These are phyloP conservation scores for Peterozyma toletana DNA, from an alignment of 805 yeast genomes.

Conservation along the genomic window DNA sequence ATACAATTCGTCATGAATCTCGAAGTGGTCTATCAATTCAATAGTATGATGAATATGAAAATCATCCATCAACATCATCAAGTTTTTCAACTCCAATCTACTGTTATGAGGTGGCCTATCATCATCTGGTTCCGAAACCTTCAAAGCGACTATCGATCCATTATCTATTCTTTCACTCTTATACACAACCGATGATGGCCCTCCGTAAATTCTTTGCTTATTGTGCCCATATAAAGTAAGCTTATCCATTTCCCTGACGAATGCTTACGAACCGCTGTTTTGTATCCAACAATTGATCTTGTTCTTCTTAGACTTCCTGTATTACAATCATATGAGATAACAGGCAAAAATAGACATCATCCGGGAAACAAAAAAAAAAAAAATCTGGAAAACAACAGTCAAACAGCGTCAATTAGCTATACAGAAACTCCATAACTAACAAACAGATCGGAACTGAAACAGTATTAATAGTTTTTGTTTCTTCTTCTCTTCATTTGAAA, in stretches of 20 bases:
- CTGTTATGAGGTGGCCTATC: conserved; percentile 48
- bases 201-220: conserved; percentile 27
- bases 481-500: background rate
- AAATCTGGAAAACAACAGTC: background rate
- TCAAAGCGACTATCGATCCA: conserved; percentile 30
- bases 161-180: conserved; percentile 12
- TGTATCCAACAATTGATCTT: too few relatives aligned
- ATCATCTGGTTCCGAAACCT: conserved; percentile 40
- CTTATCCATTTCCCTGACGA: background rate
- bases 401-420: too few relatives aligned
- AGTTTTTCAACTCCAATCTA: conserved; percentile 33
- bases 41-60: conserved; percentile 10
- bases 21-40: conserved; percentile 10
- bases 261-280: background rate
- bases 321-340: background rate
- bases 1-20: conserved; percentile 24
- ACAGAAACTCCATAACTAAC: too few relatives aligned
- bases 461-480: too few relatives aligned
- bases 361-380: background rate
- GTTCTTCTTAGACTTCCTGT: background rate
- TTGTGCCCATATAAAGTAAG: conserved; percentile 6
- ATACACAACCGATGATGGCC: conserved; percentile 36
- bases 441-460: too few relatives aligned
- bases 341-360: too few relatives aligned
- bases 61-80: conserved; percentile 16